Evolutionary conservation across 1,284 basidiomycete species (phyloP), one percentile per base, ranked within the genome.

Genomic region (Heterobasidion irregulare): DNA sequence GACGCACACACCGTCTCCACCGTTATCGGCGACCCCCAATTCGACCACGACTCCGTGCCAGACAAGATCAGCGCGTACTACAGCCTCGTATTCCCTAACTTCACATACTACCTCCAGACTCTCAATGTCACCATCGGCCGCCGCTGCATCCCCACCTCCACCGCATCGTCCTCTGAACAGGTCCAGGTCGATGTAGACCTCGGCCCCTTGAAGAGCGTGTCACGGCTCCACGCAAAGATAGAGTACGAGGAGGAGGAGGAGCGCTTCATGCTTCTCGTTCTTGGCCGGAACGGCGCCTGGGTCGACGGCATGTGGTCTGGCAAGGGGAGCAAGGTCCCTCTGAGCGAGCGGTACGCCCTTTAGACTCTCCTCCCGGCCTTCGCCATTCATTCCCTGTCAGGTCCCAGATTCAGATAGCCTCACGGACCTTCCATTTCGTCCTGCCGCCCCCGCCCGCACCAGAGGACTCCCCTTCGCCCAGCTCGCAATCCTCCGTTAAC

Each of bases 341-440:
- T 98, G 38, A 77, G 83, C 50, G 89, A 92, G 69, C 81, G 91
- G 94, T 93, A 58, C 56, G 82, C 74, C 45, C 13, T 32, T 18
- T 35, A 55, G 19, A 50, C 34, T 35, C 3, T 32, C 49, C 33
- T 55, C 35, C 16, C 33, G 4, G 52, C 46, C 54, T 38, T 44
- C 19, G 16, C 46, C 8, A 44, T 57, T 60, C 6, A 54, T 47
- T 54, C 47, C 50, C 45, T 57, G 51, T 32, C 54, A 98, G 96
- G 66, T 96, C 97, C 54, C 93, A 95, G 72, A 96, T 99, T 62
- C 97, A 98, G 74, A 99, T 99, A 64, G 94, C 96, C 35, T 96
- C 96, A 48, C 88, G 96, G 55, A 95, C 93, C 52, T 99, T 99
- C 73, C 90, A 95, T 68, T 99, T 98, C 70, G 85, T 97, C 54